Evolutionary conservation across 257 asterid species (phyloP).

Genomic region (Jaltomata sinuosa): DNA sequence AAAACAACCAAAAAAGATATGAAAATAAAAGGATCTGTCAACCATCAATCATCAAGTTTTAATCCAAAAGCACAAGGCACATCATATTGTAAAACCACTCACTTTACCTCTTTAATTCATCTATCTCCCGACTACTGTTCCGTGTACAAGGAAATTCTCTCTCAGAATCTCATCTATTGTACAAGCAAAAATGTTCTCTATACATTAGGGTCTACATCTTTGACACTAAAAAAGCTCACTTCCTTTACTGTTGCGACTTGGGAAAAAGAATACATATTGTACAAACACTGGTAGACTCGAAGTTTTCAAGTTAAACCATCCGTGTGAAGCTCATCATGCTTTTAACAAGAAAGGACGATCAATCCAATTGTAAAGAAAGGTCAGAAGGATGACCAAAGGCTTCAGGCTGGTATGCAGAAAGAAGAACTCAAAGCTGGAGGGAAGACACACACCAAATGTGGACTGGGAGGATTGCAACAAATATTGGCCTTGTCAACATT

Average conservation of each 20-base stretch:
- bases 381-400: not conserved
- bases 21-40: not conserved
- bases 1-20: not conserved
- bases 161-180: conserved; percentile 2
- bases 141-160: not conserved
- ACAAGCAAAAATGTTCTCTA: conserved; percentile 4
- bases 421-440: conserved; percentile 94
- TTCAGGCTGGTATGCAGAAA: conserved; percentile 67
- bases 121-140: not conserved
- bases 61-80: not conserved
- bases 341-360: not conserved
- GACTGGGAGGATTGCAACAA: conserved; percentile 94
- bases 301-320: not conserved
- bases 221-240: not conserved
- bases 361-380: not conserved
- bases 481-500: conserved; percentile 54
- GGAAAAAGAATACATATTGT: conserved; percentile 1
- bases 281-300: not conserved
- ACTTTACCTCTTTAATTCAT: not conserved
- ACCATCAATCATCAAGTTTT: not conserved
- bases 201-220: not conserved
- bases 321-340: not conserved
- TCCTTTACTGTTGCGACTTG: not conserved
- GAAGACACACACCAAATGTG: conserved; percentile 83
- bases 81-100: not conserved